Conservation (phyloP, 352 stramenopile genomes). For the Pythium phragmitis region DNA sequence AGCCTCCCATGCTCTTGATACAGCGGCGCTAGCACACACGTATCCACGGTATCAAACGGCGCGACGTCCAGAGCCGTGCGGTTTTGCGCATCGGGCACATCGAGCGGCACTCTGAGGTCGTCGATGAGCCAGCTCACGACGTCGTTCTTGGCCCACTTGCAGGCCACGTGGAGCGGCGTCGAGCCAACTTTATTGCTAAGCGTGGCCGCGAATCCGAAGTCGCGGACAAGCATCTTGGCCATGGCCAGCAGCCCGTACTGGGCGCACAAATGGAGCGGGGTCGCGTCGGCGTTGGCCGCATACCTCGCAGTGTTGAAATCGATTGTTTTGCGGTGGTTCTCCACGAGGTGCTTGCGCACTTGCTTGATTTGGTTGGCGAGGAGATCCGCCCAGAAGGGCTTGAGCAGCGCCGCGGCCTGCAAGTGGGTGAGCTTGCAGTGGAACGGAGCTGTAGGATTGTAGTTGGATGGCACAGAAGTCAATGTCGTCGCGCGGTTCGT, state of each 20-base stretch:
- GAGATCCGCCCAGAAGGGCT: conserved; percentile 51
- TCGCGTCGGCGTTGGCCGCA: conserved; percentile 40
- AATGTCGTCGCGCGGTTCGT: neutral
- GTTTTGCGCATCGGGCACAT: conserved; percentile 46
- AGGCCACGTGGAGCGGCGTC: conserved; percentile 56
- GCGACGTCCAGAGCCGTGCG: conserved; percentile 54
- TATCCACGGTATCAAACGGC: conserved; percentile 39
- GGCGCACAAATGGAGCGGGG: conserved; percentile 51
- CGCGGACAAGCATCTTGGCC: conserved; percentile 40
- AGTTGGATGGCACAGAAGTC: neutral
- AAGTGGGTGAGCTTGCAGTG: conserved; percentile 38
- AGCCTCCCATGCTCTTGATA: conserved; percentile 22
- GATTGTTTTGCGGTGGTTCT: conserved; percentile 33
- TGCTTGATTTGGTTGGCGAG: conserved; percentile 49
- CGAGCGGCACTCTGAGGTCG: conserved; percentile 31
- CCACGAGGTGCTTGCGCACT: conserved; percentile 40
- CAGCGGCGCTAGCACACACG: conserved; percentile 40
- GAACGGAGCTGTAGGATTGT: neutral
- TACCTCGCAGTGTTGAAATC: conserved; percentile 43
- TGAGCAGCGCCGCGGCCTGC: conserved; percentile 42
- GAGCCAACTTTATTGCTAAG: conserved; percentile 56
- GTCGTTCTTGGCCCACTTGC: conserved; percentile 42
- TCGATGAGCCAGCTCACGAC: conserved; percentile 43
- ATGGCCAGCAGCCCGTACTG: conserved; percentile 45
- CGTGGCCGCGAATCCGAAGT: conserved; percentile 35